Evolutionary conservation across 2,329 filamentous ascomycete genomes (phyloP), one percentile per base, ranked within the genome.

Genomic region (Fusarium sp.): DNA sequence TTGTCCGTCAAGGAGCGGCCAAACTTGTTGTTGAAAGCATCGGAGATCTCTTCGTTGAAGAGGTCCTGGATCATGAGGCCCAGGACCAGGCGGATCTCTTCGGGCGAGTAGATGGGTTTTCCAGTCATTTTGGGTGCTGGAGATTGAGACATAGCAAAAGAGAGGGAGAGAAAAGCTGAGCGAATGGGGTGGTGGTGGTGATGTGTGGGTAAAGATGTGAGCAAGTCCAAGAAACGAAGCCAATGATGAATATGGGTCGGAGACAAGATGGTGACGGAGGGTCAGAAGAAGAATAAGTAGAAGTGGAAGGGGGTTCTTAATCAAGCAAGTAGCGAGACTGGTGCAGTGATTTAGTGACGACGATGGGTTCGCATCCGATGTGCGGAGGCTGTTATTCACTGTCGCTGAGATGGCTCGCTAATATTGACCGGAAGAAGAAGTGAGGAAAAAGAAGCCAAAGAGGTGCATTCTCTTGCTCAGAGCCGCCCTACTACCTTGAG

Each of bases 11-110:
- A 68, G 1, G 43, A 12, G 18, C 77, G 78, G 31, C 66, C 69
- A 53, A 81, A 82, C 7, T 53, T 59, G 8, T 65, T 46, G 12
- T 70, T 43, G 43, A 80, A 82, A 7, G 74, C 70, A 2, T 63
- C 41, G 8, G 69, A 65, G 40, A 81, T 80, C 11, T 70, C 68
- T 1, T 78, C 74, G 28, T 72, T 71, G n/a, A 46, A 65, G 6
- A 52, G 44, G 9, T 73, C 73, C 2, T 68, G 53, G 15, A 81
- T 66, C 51, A 78, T 72, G 2, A 68, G 59, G 1, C 73, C 61
- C 47, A 83, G 73, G 40, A 82, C 65, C 66, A 78, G 82, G 47
- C 70, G 65, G 44, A 83, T 80, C 67, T 83, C 73, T 2, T 77
- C 73, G 8, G 73, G 62, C 10, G 70, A 76, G 70, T 83, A 83